These are phyloP conservation scores for Pythium folliculosum DNA, from an alignment of 352 stramenopile species.

Conservation along the genomic window DNA sequence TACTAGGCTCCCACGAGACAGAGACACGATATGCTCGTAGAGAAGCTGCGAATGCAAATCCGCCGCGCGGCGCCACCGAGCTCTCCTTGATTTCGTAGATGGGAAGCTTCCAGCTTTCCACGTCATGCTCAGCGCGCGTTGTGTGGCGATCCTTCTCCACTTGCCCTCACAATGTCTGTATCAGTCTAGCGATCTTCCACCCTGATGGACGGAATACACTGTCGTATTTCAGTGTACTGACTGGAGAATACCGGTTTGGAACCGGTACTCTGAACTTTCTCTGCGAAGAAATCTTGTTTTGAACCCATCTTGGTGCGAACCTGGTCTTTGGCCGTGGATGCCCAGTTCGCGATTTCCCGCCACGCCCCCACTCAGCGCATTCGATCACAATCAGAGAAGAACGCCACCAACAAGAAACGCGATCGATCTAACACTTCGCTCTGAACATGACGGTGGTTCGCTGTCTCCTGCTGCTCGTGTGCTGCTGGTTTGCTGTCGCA, in stretches of 20 bases:
- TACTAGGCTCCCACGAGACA: no score
- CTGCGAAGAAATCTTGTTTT: conserved; percentile 8
- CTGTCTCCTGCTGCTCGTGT: not conserved
- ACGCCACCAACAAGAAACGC: not conserved
- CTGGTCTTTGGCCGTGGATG: not conserved
- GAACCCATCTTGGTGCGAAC: conserved; percentile 8
- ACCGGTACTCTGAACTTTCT: conserved; percentile 4
- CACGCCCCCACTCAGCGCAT: not conserved
- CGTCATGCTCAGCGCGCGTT: no score
- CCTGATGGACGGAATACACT: no score
- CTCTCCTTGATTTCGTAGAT: no score
- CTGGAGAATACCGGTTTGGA: not conserved
- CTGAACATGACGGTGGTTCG: not conserved
- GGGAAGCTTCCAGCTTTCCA: no score
- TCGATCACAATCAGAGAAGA: not conserved
- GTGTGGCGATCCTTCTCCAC: no score
- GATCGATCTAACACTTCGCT: no score
- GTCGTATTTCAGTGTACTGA: not conserved
- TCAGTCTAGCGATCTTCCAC: no score
- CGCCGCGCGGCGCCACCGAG: no score
- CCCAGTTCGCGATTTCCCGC: conserved; percentile 9
- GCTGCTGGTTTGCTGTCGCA: not conserved
- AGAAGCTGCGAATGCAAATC: no score
- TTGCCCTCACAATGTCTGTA: no score
- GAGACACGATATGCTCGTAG: no score